Conservation (phyloP, 192 early-diverging fungal genomes). For the Coemansia sp. region DNA sequence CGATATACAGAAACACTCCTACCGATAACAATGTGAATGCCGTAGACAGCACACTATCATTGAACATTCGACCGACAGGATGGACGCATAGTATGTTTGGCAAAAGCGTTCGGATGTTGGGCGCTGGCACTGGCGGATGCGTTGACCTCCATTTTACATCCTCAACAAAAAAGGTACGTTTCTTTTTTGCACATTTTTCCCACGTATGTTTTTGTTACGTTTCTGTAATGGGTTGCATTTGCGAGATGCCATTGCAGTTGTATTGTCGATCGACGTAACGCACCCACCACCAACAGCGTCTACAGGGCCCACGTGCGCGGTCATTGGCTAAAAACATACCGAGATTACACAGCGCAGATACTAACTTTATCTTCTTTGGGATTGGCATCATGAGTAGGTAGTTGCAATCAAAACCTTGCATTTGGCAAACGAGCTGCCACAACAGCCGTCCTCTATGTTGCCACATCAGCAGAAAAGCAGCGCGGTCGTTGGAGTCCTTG, state of each 20-base stretch:
- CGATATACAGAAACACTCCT: background rate
- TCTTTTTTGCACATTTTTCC: background rate
- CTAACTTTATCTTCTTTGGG: background rate
- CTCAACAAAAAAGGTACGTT: conserved; percentile 16
- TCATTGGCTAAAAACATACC: background rate
- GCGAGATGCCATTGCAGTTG: no score
- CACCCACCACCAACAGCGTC: background rate
- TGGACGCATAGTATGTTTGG: conserved; percentile 39
- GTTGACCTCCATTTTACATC: conserved; percentile 39
- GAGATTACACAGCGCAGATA: background rate
- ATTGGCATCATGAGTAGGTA: conserved; percentile 22
- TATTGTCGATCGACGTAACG: background rate
- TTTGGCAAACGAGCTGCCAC: conserved; percentile 2
- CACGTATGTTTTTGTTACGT: background rate
- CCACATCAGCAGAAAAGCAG: background rate
- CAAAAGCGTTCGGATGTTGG: conserved; percentile 28
- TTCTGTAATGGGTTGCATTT: background rate
- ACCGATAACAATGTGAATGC: conserved; percentile 17
- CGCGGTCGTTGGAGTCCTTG: conserved; percentile 1
- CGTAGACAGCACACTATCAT: conserved; percentile 40
- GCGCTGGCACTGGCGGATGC: conserved; percentile 50
- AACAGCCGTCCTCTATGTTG: background rate
- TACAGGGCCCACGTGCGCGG: background rate
- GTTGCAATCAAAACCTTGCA: conserved; percentile 45
- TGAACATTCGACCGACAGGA: conserved; percentile 38